Percentiles rank a stretch among this genome's conserved stretches.
phyloP scores from a whole-genome alignment of 2,329 filamentous ascomycete species.

The Colletotrichum spaethianum region DNA sequence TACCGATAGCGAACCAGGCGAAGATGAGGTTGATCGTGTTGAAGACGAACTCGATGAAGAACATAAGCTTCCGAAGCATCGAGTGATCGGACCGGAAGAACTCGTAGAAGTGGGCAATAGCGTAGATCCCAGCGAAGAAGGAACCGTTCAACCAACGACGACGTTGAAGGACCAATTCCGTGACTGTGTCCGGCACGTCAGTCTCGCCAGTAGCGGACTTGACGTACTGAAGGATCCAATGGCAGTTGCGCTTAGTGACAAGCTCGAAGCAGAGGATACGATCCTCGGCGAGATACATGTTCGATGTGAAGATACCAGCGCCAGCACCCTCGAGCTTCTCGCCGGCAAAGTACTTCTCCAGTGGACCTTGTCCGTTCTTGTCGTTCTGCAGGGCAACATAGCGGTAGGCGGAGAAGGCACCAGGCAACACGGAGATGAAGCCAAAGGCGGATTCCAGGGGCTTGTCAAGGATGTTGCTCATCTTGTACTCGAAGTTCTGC shows the following conservation, averaged over 20 bases:
- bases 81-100: constrained; percentile 96
- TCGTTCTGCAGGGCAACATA: constrained; percentile 97
- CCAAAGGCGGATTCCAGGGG: constrained; percentile 97
- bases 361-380: constrained; percentile 90
- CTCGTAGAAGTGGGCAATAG: constrained; percentile 94
- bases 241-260: constrained; percentile 96
- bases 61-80: constrained; percentile 86
- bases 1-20: constrained; percentile 98
- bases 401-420: constrained; percentile 98
- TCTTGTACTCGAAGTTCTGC: constrained; percentile 99
- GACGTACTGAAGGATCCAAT: constrained; percentile 98
- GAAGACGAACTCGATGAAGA: constrained; percentile 94
- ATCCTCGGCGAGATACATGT: constrained; percentile 99
- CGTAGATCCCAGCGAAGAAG: constrained; percentile 98
- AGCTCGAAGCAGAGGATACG: constrained; percentile 99
- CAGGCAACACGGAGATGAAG: constrained; percentile 96
- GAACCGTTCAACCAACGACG: constrained; percentile 98
- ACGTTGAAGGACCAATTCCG: constrained; percentile 94
- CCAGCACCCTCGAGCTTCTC: constrained; percentile 94
- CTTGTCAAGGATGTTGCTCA: constrained; percentile 99
- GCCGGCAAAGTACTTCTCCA: constrained; percentile 97
- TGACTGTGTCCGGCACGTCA: constrained; percentile 94
- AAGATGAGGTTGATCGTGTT: constrained; percentile 98
- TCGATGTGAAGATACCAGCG: constrained; percentile 96
- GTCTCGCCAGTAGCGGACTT: constrained; percentile 98